A percentile compares a stretch with the other conserved stretches of the same genome.
These are phyloP conservation scores for Auricularia sp. DNA, from an alignment of 768 basidiomycete genomes.

Conservation along the genomic window DNA sequence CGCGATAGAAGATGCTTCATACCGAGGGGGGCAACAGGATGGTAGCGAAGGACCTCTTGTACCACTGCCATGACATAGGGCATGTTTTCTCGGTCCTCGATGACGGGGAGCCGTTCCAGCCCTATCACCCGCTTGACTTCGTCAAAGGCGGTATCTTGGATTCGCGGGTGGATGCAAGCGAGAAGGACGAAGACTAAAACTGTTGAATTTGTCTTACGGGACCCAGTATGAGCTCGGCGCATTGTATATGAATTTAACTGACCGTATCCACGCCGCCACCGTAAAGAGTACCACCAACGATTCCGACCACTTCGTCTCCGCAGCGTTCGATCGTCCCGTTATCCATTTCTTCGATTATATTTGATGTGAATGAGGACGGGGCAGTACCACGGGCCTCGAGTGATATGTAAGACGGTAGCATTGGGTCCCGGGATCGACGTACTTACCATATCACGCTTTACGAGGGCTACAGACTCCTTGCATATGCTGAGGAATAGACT, in stretches of 20 bases:
- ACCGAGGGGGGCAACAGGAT: slow-evolving; percentile 11
- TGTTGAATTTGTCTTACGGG: neutral
- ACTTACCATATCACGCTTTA: slow-evolving; percentile 1
- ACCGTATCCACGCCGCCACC: slow-evolving; percentile 1
- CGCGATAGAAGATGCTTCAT: neutral
- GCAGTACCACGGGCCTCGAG: neutral
- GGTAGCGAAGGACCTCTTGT: slow-evolving; percentile 12
- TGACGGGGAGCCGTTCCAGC: slow-evolving; percentile 2
- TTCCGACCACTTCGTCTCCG: neutral
- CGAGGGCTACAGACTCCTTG: neutral
- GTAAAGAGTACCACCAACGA: neutral
- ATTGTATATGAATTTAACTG: neutral
- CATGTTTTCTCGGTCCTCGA: slow-evolving; percentile 11
- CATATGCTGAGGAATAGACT: neutral
- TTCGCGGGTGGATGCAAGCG: neutral
- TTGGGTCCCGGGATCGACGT: neutral
- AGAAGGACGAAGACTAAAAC: neutral
- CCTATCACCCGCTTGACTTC: slow-evolving; percentile 6
- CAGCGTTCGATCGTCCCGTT: neutral
- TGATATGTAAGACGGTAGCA: neutral
- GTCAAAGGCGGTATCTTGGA: neutral
- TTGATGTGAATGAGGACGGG: neutral
- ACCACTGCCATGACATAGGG: slow-evolving; percentile 11
- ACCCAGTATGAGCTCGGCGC: neutral
- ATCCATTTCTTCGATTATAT: neutral